These are phyloP conservation scores for Thalassiosira pacifica DNA, from an alignment of 352 stramenopile species.

Conservation along the genomic window DNA sequence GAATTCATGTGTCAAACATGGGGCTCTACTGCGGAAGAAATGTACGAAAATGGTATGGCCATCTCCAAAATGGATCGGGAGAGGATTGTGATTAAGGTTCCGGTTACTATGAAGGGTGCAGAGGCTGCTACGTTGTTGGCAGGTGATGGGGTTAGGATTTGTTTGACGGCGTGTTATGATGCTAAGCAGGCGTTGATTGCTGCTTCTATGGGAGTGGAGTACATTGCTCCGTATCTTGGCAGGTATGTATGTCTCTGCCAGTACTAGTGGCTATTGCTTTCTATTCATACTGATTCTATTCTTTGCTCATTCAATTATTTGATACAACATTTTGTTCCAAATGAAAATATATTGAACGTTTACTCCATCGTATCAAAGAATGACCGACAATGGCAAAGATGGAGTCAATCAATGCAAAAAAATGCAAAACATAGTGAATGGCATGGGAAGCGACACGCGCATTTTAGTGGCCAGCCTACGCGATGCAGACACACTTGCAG, in stretches of 20 bases:
- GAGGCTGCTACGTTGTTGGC: conserved; percentile 65
- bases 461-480: conserved; percentile 77
- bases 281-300: too few relatives aligned
- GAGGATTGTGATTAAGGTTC: conserved; percentile 77
- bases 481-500: conserved; percentile 60
- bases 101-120: conserved; percentile 61
- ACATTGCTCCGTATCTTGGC: conserved; percentile 76
- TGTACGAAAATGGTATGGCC: conserved; percentile 70
- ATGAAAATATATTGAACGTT: too few relatives aligned
- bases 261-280: too few relatives aligned
- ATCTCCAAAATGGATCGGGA: conserved; percentile 64
- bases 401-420: conserved; percentile 66
- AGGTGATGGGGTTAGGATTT: conserved; percentile 65
- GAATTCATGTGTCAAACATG: conserved; percentile 84
- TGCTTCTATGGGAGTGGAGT: conserved; percentile 68
- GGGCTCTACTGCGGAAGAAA: conserved; percentile 66
- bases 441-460: conserved; percentile 64
- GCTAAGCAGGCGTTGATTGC: conserved; percentile 75
- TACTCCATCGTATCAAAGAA: too few relatives aligned
- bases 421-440: conserved; percentile 74
- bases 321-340: too few relatives aligned
- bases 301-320: too few relatives aligned
- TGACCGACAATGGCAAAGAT: conserved; percentile 75
- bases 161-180: conserved; percentile 76
- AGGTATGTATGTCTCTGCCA: too few relatives aligned